These are phyloP conservation scores for Penicillium janthinellum DNA, from an alignment of 2,329 filamentous ascomycete genomes.

Conservation along the genomic window DNA sequence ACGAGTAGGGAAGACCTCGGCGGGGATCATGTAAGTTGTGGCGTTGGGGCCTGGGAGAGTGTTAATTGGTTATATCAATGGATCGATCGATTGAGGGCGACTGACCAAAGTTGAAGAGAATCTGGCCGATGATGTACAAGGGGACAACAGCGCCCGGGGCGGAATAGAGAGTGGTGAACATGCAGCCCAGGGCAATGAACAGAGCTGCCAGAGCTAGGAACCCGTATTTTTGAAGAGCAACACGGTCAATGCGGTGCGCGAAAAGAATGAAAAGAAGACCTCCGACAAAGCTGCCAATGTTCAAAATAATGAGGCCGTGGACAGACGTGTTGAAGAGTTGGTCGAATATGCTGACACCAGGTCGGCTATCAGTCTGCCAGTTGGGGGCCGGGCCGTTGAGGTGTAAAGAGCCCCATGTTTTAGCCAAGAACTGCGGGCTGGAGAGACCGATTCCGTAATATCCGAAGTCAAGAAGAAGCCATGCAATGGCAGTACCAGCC, in stretches of 20 bases:
- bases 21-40: conserved; percentile 54
- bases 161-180: conserved; percentile 44
- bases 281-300: conserved; percentile 47
- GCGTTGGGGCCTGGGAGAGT: conserved; percentile 37
- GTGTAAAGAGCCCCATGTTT: conserved; percentile 42
- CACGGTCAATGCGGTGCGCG: conserved; percentile 45
- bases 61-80: conserved; percentile 5
- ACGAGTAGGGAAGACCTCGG: conserved; percentile 58
- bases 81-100: not conserved
- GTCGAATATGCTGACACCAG: conserved; percentile 46
- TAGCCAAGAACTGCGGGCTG: conserved; percentile 45
- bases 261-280: conserved; percentile 44
- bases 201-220: conserved; percentile 47
- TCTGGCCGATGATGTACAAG: conserved; percentile 50
- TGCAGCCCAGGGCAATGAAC: conserved; percentile 47
- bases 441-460: conserved; percentile 59
- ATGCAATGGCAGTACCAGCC: conserved; percentile 52
- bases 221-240: conserved; percentile 47
- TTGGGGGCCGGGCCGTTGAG: conserved; percentile 32
- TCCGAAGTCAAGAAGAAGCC: conserved; percentile 60
- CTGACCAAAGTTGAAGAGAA: conserved; percentile 53
- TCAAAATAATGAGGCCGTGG: conserved; percentile 44
- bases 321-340: conserved; percentile 44
- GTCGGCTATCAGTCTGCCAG: conserved; percentile 40
- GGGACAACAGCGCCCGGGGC: conserved; percentile 41